Base-by-base conservation (phyloP, 768 basidiomycete species). In the Calocera cornea region DNA sequence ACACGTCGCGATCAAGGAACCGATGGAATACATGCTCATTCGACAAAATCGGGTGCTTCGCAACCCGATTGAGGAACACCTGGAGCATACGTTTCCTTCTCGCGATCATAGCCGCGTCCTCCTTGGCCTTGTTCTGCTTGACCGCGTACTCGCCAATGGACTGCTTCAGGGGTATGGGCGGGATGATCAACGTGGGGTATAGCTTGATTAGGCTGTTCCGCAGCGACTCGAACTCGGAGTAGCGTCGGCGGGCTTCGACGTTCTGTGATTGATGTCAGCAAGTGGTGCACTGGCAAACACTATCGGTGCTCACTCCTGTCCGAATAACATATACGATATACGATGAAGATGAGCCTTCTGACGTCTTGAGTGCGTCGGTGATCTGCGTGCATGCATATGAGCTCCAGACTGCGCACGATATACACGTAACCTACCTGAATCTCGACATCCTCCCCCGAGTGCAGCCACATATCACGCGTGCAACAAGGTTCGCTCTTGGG, bases 121-220 rank as follows among this genome's bases (percentile, higher is more conserved):
- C 97, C 74, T 95, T 97, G 27, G 95, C 97, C 77, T 95, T 97
- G 16, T 84, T 87, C 73, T 94, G 94, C 77, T 97, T 98, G 69
- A 94, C 88, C 1, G 97, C 97, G 80, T 99, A 99, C 73, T 98
- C 97, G 8, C 92, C 86, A 41, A 99, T 81, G 0, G 89, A 89
- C 78, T 98, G 93, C 78, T 99, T 98, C 0, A 91, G 94, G 1
- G 97, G 97, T 65, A 99, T 97, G 47, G 97, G 97, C 1, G 97
- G 95, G 69, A 99, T 88, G 73, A 99, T 98, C 72, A 95, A 79
- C 10, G 95, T 97, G 0, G 97, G 97, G 75, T 99, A 97, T 50
- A 99, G 82, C 73, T 87, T 92, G 64, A 86, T 82, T 63, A 99
- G 84, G 69, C 83, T 89, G 65, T 83, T 82, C 65, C 97, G 87